A percentile compares a stretch with the other conserved stretches of the same genome.
Conservation (phyloP, 2,329 filamentous ascomycete species). For the Xylariaceae sp. region DNA sequence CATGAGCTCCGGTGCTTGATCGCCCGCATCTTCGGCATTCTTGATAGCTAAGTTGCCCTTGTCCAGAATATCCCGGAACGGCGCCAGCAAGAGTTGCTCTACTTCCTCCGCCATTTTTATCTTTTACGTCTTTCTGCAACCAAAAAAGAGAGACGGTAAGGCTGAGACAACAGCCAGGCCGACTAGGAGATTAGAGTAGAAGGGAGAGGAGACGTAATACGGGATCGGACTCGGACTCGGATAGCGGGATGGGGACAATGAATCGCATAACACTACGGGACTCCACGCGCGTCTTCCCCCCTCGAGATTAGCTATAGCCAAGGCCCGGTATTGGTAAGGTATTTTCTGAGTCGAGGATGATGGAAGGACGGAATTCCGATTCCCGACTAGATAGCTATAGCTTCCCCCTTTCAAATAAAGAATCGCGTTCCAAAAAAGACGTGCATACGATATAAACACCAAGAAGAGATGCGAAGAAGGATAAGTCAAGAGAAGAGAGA, state of each 20-base stretch:
- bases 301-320: not conserved
- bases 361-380: too few species aligned
- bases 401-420: too few species aligned
- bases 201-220: not conserved
- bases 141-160: not conserved
- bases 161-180: not conserved
- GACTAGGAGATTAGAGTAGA: not conserved
- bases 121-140: too few species aligned
- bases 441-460: not conserved
- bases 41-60: slow-evolving; percentile 44
- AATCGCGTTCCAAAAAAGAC: not conserved
- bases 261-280: not conserved
- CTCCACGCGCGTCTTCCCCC: not conserved
- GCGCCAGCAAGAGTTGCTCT: slow-evolving; percentile 42
- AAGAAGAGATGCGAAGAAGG: not conserved
- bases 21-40: slow-evolving; percentile 40
- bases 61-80: slow-evolving; percentile 49
- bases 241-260: not conserved
- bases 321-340: not conserved
- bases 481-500: not conserved
- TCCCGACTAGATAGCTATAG: too few species aligned
- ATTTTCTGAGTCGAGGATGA: not conserved
- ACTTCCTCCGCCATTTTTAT: slow-evolving; percentile 31
- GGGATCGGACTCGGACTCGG: not conserved
- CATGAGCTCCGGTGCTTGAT: slow-evolving; percentile 39